Evolutionary conservation across 2,329 filamentous ascomycete genomes (phyloP).

Genomic region (Colletotrichum aenigma): DNA sequence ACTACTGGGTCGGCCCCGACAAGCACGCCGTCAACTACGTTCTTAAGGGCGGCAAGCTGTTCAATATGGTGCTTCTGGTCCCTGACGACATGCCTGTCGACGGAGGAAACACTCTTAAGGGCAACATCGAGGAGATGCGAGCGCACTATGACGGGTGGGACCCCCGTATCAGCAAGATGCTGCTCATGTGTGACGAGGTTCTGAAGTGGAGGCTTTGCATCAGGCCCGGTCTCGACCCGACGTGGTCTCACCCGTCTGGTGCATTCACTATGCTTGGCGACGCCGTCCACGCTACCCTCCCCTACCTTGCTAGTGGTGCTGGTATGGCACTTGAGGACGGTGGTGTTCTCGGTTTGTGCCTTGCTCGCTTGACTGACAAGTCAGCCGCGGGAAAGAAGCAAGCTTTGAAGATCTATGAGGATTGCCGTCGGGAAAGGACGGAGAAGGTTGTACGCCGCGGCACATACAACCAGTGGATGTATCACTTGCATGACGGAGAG

Average conservation of each 20-base stretch:
- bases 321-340: conserved; percentile 67
- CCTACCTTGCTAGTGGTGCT: conserved; percentile 61
- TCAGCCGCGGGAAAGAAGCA: conserved; percentile 35
- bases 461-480: conserved; percentile 65
- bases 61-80: conserved; percentile 39
- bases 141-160: conserved; percentile 63
- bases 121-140: conserved; percentile 52
- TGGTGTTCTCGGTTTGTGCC: conserved; percentile 59
- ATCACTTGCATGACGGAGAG: conserved; percentile 63
- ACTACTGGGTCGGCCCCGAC: conserved; percentile 30
- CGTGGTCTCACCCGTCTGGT: conserved; percentile 60
- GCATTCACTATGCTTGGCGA: conserved; percentile 66
- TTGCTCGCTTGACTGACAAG: conserved; percentile 48
- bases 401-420: conserved; percentile 56
- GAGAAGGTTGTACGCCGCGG: conserved; percentile 64
- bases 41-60: conserved; percentile 27
- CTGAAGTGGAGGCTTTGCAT: conserved; percentile 67
- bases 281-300: conserved; percentile 67
- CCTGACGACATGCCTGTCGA: conserved; percentile 46
- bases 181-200: conserved; percentile 60
- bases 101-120: conserved; percentile 38
- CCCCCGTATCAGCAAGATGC: conserved; percentile 58
- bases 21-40: conserved; percentile 32
- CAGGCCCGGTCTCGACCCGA: conserved; percentile 50
- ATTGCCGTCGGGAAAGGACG: conserved; percentile 60